Base-by-base conservation (phyloP, 2,329 filamentous ascomycete genomes). In the Scedosporium apiospermum region DNA sequence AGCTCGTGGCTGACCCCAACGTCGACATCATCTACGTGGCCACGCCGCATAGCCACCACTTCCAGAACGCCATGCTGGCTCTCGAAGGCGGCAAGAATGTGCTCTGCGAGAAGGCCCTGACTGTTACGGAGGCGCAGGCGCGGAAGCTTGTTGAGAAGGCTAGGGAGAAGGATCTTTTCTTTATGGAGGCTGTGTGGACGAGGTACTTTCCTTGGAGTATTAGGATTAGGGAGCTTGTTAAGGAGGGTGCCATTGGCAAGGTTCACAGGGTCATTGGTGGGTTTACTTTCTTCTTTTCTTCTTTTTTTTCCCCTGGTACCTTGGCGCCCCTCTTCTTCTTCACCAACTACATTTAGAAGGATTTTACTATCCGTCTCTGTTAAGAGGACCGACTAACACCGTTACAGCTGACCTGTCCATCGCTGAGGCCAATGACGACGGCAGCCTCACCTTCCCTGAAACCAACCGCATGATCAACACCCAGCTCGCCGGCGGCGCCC, bases 101-200 rank as follows among this genome's bases (percentile, higher is more conserved):
- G 34, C 83, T 96, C 41, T 96, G 91, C 74, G 92, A 96, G 75
- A 96, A 96, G 80, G 85, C 92, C 0, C 88, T 96, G 69, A 96
- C 91, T 1, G 89, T 93, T 65, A 96, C 88, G 66, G 91, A 89
- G 2, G 80, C 85, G 9, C 92, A 96, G 76, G 80, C 89, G 26
- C 85, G 84, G 74, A 86, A 86, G 72, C 80, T 96, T 27, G 83
- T 88, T 60, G 84, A 88, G 65, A 87, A 84, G 64, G 92, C 92
- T 6, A 83, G 79, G 72, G 81, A 84, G 70, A 93, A 91, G 80
- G 83, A 84, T 64, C 71, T 91, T 67, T 88, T 89, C 80, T 76
- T 93, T 65, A 92, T 93, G 89, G 90, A 93, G 76, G 90, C 90
- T 53, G 90, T 96, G 21, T 96, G 91, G 92, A 96, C 91, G 42